Percentiles rank a stretch among this genome's conserved stretches.
Conservation (phyloP, 768 basidiomycete genomes). For the Tylopilus rubrobrunneus region DNA sequence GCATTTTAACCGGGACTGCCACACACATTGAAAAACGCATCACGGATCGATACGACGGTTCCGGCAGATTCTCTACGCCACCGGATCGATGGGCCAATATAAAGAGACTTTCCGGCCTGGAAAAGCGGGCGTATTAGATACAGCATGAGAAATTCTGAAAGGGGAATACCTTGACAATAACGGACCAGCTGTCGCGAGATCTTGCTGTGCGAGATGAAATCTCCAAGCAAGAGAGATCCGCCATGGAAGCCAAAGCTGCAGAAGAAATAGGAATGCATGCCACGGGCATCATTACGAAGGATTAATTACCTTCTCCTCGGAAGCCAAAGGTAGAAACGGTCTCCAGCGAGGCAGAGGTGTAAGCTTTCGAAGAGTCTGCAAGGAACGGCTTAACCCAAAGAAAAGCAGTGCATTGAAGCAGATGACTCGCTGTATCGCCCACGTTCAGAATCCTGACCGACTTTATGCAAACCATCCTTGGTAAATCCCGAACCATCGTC, state of each 20-base stretch:
- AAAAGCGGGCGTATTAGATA: neutral
- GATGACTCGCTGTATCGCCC: slow-evolving; percentile 66
- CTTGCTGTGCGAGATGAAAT: slow-evolving; percentile 70
- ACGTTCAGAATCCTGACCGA: slow-evolving; percentile 49
- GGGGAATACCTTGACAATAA: slow-evolving; percentile 67
- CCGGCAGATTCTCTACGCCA: slow-evolving; percentile 73
- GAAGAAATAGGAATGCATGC: slow-evolving; percentile 5
- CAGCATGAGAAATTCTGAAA: neutral
- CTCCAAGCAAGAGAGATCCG: slow-evolving; percentile 75
- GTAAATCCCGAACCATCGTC: slow-evolving; percentile 83
- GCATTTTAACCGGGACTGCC: neutral
- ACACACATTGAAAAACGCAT: slow-evolving; percentile 86
- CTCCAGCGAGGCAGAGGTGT: slow-evolving; percentile 46
- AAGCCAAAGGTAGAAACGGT: slow-evolving; percentile 76
- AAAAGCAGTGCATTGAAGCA: neutral
- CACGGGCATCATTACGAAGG: slow-evolving; percentile 1
- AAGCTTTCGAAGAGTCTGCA: slow-evolving; percentile 72
- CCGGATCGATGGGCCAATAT: slow-evolving; percentile 67
- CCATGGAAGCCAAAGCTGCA: slow-evolving; percentile 79
- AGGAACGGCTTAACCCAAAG: neutral
- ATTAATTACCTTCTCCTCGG: slow-evolving; percentile 78
- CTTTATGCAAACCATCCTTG: slow-evolving; percentile 49
- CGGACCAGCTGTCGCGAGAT: slow-evolving; percentile 66
- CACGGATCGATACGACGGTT: slow-evolving; percentile 79
- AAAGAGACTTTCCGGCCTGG: slow-evolving; percentile 65